These are phyloP conservation scores for Babesia sp. DNA, from an alignment of 169 alveolate species.

Conservation along the genomic window DNA sequence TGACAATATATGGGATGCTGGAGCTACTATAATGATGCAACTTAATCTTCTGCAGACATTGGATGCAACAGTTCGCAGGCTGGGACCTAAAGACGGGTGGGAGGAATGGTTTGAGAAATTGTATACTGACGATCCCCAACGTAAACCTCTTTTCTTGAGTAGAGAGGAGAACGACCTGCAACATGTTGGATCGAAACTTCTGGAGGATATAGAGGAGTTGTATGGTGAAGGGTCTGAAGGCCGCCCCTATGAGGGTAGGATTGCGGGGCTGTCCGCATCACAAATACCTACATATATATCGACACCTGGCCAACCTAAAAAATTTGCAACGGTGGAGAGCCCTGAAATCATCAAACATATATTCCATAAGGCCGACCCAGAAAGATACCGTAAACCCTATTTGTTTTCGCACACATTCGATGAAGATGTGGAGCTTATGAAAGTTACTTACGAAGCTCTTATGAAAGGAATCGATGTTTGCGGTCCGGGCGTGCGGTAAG, in stretches of 20 bases:
- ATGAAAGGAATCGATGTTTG: constrained; percentile 68
- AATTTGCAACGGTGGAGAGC: constrained; percentile 21
- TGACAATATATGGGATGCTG: constrained; percentile 46
- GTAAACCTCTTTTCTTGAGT: constrained; percentile 11
- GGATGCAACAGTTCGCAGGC: constrained; percentile 13
- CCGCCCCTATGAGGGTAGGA: constrained; percentile 32
- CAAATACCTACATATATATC: constrained; percentile 18
- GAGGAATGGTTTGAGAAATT: constrained; percentile 13
- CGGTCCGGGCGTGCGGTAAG: constrained; percentile 67
- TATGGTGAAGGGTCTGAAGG: background rate
- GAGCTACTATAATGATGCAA: constrained; percentile 43
- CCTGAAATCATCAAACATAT: constrained; percentile 30
- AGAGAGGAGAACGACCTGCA: constrained; percentile 9
- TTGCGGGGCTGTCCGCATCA: constrained; percentile 33
- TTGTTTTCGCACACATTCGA: constrained; percentile 56
- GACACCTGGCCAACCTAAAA: constrained; percentile 4
- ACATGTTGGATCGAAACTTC: constrained; percentile 8
- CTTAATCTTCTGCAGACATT: constrained; percentile 14
- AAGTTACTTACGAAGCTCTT: constrained; percentile 71
- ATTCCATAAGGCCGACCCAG: constrained; percentile 26
- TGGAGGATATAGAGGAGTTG: constrained; percentile 15
- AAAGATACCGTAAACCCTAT: constrained; percentile 48
- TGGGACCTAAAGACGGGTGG: constrained; percentile 34
- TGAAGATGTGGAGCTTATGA: constrained; percentile 66
- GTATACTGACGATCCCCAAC: constrained; percentile 1